A percentile compares a stretch with the other conserved stretches of the same genome.
These are phyloP conservation scores for Scenedesmus sp. DNA, from an alignment of 163 green algal genomes.

Conservation along the genomic window DNA sequence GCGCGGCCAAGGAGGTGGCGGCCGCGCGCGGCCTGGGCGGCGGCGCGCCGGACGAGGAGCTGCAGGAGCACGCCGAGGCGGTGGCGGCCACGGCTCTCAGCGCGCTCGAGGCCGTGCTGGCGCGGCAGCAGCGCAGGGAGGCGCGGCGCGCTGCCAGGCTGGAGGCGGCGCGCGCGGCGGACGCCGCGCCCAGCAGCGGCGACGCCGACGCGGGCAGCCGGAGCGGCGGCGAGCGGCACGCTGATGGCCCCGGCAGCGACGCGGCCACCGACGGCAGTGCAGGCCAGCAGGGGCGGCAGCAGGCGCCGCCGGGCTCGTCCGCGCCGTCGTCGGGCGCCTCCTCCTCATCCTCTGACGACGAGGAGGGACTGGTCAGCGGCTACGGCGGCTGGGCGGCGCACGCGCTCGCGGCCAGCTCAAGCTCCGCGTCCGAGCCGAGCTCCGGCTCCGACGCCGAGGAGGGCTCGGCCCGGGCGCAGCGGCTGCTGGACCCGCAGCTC, in stretches of 20 bases:
- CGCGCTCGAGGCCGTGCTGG: background rate
- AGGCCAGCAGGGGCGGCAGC: background rate
- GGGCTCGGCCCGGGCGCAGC: background rate
- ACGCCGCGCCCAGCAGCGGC: background rate
- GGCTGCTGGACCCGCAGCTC: background rate
- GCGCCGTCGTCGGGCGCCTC: too few relatives aligned
- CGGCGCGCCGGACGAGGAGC: constrained; percentile 14
- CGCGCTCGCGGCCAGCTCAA: background rate
- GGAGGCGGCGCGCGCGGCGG: too few relatives aligned
- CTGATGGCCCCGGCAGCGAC: background rate
- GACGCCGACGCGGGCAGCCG: background rate
- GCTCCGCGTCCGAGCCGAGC: background rate
- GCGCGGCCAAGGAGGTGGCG: constrained; percentile 36
- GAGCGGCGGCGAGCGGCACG: background rate
- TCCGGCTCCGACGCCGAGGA: constrained; percentile 11
- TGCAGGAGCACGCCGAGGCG: constrained; percentile 35
- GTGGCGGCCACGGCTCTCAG: constrained; percentile 29
- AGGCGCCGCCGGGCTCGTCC: too few relatives aligned
- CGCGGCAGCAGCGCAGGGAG: background rate
- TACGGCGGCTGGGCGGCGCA: background rate
- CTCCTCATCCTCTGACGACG: too few relatives aligned
- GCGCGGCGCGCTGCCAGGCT: too few relatives aligned
- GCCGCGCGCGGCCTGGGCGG: constrained; percentile 19
- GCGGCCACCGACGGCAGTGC: too few relatives aligned
- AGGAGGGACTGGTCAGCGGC: background rate